phyloP scores from a whole-genome alignment of 108 stramenopile species.

The Pseudonitzschia multistriata region DNA sequence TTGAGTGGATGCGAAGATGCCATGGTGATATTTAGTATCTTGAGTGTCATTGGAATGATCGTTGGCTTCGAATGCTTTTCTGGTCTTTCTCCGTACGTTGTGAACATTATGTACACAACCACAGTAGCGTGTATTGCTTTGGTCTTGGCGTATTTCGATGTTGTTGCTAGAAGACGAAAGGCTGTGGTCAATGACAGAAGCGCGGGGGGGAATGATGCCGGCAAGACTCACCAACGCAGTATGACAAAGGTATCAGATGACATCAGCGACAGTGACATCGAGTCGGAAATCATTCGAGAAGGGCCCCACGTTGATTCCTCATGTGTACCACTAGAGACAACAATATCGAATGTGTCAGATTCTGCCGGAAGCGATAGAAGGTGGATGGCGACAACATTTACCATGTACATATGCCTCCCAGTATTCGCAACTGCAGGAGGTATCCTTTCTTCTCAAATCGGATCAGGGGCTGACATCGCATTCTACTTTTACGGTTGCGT shows the following conservation, averaged over 20 bases:
- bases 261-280: not conserved
- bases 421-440: conserved; percentile 1
- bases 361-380: not conserved
- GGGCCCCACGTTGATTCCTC: not conserved
- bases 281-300: not conserved
- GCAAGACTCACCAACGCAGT: too few species aligned
- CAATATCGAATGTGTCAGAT: too few species aligned
- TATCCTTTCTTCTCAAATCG: conserved; percentile 21
- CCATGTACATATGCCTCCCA: not conserved
- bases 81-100: not conserved
- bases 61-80: conserved; percentile 2
- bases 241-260: too few species aligned
- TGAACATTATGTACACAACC: conserved; percentile 14
- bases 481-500: conserved; percentile 14
- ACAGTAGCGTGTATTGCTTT: conserved; percentile 14
- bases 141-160: conserved; percentile 10
- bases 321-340: not conserved
- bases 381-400: not conserved
- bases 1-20: conserved; percentile 12
- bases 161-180: not conserved
- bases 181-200: not conserved
- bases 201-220: not conserved
- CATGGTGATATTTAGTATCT: not conserved
- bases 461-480: conserved; percentile 17
- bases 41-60: conserved; percentile 12